phyloP scores from a whole-genome alignment of 2,329 filamentous ascomycete genomes.

The Aureobasidium sp. region DNA sequence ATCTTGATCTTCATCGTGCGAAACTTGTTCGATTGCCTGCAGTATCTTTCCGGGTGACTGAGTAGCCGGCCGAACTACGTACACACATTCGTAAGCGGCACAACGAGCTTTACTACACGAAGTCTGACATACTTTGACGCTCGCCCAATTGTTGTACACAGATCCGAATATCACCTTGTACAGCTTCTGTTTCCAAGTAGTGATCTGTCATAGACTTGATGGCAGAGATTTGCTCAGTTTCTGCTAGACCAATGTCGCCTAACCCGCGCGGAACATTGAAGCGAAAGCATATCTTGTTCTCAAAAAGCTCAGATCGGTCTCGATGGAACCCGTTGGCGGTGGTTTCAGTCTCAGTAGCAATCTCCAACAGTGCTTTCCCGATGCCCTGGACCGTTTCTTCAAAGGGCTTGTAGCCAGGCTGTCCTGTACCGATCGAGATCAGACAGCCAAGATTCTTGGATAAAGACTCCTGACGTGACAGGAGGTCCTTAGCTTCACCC shows the following conservation, averaged over 20 bases:
- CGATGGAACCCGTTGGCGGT: conserved; percentile 4
- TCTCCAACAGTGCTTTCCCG: background rate
- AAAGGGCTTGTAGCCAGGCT: background rate
- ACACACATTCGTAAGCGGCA: background rate
- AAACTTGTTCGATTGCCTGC: too few species aligned
- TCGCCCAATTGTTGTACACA: background rate
- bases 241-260: background rate
- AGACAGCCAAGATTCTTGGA: background rate
- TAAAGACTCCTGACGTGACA: background rate
- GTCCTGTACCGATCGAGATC: conserved; percentile 7
- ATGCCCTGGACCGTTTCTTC: background rate
- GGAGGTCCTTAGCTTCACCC: conserved; percentile 23
- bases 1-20: background rate
- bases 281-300: background rate
- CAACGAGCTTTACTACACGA: background rate
- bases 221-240: background rate
- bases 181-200: background rate
- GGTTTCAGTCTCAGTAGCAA: conserved; percentile 8
- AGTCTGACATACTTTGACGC: background rate
- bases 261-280: conserved; percentile 10
- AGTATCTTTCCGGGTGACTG: too few species aligned
- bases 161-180: background rate
- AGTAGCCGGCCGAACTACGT: background rate
- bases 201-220: background rate
- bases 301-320: background rate